Evolutionary conservation across 1,139 yeast genomes (phyloP).

Genomic region (Starmera stellimalicola): DNA sequence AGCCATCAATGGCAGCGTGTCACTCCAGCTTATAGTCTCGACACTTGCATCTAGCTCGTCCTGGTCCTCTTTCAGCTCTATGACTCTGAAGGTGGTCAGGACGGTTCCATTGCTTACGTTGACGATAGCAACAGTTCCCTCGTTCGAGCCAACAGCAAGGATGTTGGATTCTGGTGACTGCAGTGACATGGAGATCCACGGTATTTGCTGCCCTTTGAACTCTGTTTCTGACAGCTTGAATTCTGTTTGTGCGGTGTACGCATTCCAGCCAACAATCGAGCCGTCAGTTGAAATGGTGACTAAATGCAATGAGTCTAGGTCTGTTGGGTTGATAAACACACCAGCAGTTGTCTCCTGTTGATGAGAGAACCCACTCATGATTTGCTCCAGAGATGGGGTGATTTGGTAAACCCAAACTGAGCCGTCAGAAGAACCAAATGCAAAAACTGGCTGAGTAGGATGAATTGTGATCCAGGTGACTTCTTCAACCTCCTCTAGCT

Average conservation of each 20-base stretch:
- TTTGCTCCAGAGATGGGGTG: slow-evolving; percentile 47
- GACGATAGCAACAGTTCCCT: slow-evolving; percentile 71
- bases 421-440: slow-evolving; percentile 92
- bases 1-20: slow-evolving; percentile 57
- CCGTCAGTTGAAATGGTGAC: slow-evolving; percentile 87
- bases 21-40: slow-evolving; percentile 83
- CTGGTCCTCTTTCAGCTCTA: slow-evolving; percentile 52
- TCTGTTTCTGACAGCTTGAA: slow-evolving; percentile 60
- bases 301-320: slow-evolving; percentile 53
- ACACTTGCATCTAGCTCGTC: slow-evolving; percentile 70
- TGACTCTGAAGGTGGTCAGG: slow-evolving; percentile 49
- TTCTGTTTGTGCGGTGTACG: slow-evolving; percentile 58
- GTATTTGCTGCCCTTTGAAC: slow-evolving; percentile 64
- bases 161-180: slow-evolving; percentile 34
- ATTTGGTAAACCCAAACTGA: slow-evolving; percentile 90
- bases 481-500: slow-evolving; percentile 83
- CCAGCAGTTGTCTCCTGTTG: slow-evolving; percentile 75
- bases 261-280: slow-evolving; percentile 81
- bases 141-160: slow-evolving; percentile 69
- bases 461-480: slow-evolving; percentile 71
- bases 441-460: slow-evolving; percentile 70
- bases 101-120: slow-evolving; percentile 67
- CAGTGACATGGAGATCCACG: slow-evolving; percentile 70
- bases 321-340: slow-evolving; percentile 53
- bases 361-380: slow-evolving; percentile 77